Evolutionary conservation across 2,329 filamentous ascomycete species (phyloP).

Genomic region (Diaporthe sp.): DNA sequence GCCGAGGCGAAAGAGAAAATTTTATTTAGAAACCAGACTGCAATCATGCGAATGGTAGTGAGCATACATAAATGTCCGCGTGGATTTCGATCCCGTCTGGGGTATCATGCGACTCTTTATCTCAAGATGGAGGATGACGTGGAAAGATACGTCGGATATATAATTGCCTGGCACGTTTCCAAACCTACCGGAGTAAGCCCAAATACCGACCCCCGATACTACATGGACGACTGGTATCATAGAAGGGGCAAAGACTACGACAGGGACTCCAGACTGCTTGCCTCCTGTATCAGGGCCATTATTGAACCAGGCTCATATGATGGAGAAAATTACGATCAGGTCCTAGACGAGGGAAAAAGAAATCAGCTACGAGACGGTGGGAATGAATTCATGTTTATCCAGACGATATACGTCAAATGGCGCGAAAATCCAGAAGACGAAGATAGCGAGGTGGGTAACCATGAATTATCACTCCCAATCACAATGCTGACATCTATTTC

Average conservation of each 20-base stretch:
- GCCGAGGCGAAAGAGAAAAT: neutral
- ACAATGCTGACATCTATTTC: neutral
- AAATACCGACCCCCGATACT: neutral
- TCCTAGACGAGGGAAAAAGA: neutral
- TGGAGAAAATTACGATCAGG: neutral
- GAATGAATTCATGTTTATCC: neutral
- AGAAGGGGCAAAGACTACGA: neutral
- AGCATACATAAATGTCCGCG: neutral
- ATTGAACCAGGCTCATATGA: neutral
- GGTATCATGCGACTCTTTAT: neutral
- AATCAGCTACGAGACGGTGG: neutral
- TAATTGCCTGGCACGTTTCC: slow-evolving; percentile 1
- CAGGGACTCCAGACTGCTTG: neutral
- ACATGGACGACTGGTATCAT: neutral
- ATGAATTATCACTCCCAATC: neutral
- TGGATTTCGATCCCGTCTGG: neutral
- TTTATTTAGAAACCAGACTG: neutral
- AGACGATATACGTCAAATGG: neutral
- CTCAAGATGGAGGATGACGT: neutral
- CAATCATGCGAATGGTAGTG: neutral
- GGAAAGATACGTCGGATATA: neutral
- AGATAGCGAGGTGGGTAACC: neutral
- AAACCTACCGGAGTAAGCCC: neutral
- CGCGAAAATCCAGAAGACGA: neutral
- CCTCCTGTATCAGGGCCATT: neutral